phyloP scores from a whole-genome alignment of 768 basidiomycete genomes.

The Trametopsis cervina region DNA sequence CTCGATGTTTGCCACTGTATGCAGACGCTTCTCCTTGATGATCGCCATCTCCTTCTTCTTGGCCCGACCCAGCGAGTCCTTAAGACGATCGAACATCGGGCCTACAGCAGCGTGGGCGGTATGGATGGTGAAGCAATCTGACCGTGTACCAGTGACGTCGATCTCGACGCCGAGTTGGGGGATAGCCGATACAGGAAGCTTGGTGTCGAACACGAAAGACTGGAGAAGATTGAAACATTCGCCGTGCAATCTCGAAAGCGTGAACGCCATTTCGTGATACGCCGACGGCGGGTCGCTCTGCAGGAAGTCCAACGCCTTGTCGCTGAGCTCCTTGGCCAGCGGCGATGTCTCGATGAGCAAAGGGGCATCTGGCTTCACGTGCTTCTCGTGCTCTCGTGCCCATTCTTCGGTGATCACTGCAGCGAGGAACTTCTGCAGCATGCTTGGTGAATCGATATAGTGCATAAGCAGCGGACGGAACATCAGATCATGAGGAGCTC shows the following conservation, averaged over 20 bases:
- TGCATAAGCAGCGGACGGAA: constrained; percentile 72
- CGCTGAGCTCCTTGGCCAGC: constrained; percentile 61
- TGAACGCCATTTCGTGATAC: constrained; percentile 87
- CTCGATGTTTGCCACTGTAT: constrained; percentile 64
- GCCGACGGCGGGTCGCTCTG: constrained; percentile 69
- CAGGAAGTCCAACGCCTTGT: constrained; percentile 64
- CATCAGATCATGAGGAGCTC: constrained; percentile 47
- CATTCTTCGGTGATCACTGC: constrained; percentile 89
- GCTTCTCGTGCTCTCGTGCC: constrained; percentile 53
- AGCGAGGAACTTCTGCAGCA: constrained; percentile 85
- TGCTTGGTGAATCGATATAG: constrained; percentile 82
- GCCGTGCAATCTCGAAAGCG: constrained; percentile 69
- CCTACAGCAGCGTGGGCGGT: constrained; percentile 70
- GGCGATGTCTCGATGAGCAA: constrained; percentile 49
- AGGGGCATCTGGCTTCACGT: constrained; percentile 20
- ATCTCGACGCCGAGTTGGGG: constrained; percentile 74
- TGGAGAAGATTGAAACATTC: constrained; percentile 80
- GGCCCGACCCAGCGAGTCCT: constrained; percentile 64
- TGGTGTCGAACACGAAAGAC: constrained; percentile 81
- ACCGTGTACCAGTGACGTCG: constrained; percentile 60
- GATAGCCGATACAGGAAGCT: constrained; percentile 71
- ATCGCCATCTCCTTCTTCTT: constrained; percentile 70
- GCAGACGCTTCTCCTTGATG: constrained; percentile 70
- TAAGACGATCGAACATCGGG: constrained; percentile 64
- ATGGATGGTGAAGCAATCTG: constrained; percentile 70